Evolutionary conservation across 768 basidiomycete genomes (phyloP).

Genomic region (Rhodocollybia butyracea): DNA sequence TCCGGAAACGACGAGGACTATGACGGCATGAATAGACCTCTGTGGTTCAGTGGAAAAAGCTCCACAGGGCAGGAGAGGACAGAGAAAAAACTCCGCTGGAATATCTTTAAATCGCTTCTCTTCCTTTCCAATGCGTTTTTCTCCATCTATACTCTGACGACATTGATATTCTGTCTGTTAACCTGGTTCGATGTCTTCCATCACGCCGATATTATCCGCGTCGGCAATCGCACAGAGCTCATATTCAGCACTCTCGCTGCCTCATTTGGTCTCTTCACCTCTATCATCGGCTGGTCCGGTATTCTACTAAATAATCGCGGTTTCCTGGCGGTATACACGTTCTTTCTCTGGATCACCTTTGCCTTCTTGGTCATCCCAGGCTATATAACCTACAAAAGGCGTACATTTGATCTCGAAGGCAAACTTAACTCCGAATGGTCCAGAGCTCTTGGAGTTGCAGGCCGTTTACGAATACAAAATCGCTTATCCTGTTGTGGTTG

Average conservation of each 20-base stretch:
- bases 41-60: conserved; percentile 40
- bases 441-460: conserved; percentile 50
- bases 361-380: conserved; percentile 70
- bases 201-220: conserved; percentile 67
- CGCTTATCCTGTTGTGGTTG: conserved; percentile 79
- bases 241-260: conserved; percentile 70
- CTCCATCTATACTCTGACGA: conserved; percentile 55
- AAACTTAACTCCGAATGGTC: conserved; percentile 82
- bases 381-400: conserved; percentile 73
- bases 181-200: conserved; percentile 77
- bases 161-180: conserved; percentile 63
- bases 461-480: conserved; percentile 69
- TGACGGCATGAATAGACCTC: conserved; percentile 36
- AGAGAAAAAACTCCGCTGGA: conserved; percentile 63
- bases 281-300: conserved; percentile 74
- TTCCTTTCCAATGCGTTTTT: conserved; percentile 65
- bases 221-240: conserved; percentile 66
- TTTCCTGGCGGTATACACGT: conserved; percentile 77
- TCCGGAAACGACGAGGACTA: conserved; percentile 54
- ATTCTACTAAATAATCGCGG: conserved; percentile 81
- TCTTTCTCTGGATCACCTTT: conserved; percentile 74
- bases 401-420: conserved; percentile 76
- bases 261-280: conserved; percentile 54
- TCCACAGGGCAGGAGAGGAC: conserved; percentile 10
- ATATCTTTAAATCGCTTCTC: conserved; percentile 79